A percentile compares a stretch with the other conserved stretches of the same genome.
Conservation (phyloP, 305 asterid genomes). For the Andrographis paniculata region DNA sequence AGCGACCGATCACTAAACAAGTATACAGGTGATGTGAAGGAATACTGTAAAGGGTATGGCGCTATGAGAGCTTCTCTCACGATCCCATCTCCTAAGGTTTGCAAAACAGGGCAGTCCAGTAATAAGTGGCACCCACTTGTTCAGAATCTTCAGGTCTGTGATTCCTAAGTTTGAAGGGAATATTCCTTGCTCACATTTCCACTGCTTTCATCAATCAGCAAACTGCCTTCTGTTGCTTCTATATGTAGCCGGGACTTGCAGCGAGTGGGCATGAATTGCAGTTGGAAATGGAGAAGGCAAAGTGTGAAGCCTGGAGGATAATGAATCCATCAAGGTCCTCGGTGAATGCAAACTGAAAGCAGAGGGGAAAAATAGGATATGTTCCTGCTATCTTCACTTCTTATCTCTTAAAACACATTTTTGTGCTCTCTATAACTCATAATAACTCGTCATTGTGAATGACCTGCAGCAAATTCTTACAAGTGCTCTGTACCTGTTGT, state of each 20-base stretch:
- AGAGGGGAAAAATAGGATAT: too few relatives aligned
- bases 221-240: conserved; percentile 1
- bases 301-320: conserved; percentile 7
- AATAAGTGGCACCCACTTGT: conserved; percentile 9
- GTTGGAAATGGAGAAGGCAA: conserved; percentile 7
- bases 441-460: too few relatives aligned
- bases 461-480: too few relatives aligned
- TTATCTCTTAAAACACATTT: too few relatives aligned
- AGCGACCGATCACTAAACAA: conserved; percentile 8
- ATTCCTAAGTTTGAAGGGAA: conserved; percentile 5
- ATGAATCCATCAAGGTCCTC: conserved; percentile 8
- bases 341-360: conserved; percentile 7
- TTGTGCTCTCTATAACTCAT: too few relatives aligned
- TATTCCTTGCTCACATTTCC: neutral
- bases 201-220: conserved; percentile 2
- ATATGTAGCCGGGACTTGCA: conserved; percentile 7
- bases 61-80: neutral
- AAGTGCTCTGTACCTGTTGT: too few relatives aligned
- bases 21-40: neutral
- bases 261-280: neutral
- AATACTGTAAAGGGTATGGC: conserved; percentile 9
- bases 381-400: too few relatives aligned
- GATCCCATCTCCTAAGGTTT: conserved; percentile 12
- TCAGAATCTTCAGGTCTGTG: conserved; percentile 23
- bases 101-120: conserved; percentile 1